Percentiles rank a stretch among this genome's conserved stretches.
Evolutionary conservation across 1,284 basidiomycete species (phyloP).

Genomic region (Marasmius oreades): DNA sequence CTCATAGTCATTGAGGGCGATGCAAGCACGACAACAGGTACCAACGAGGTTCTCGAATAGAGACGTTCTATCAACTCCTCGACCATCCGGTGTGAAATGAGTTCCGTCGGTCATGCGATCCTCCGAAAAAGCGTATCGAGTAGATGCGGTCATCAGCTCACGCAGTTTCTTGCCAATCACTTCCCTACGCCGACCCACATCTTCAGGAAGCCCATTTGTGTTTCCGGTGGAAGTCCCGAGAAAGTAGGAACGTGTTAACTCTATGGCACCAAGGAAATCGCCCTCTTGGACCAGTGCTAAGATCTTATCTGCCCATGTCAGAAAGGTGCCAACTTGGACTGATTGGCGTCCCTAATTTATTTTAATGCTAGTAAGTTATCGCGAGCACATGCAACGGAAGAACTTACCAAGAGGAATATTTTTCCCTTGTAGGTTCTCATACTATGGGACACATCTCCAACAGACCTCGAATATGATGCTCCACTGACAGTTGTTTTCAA

Average conservation of each 20-base stretch:
- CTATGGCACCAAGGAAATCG: conserved; percentile 89
- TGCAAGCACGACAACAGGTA: conserved; percentile 79
- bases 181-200: conserved; percentile 50
- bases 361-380: conserved; percentile 9
- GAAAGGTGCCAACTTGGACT: conserved; percentile 80
- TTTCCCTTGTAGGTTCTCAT: conserved; percentile 85
- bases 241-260: conserved; percentile 83
- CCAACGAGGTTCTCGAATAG: conserved; percentile 88
- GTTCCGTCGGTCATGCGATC: conserved; percentile 90
- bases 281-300: conserved; percentile 81
- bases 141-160: conserved; percentile 85
- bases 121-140: conserved; percentile 90
- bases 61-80: conserved; percentile 88
- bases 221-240: conserved; percentile 83
- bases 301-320: conserved; percentile 96
- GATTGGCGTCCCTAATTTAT: conserved; percentile 61
- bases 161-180: conserved; percentile 77
- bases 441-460: conserved; percentile 66
- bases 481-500: conserved; percentile 45
- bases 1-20: conserved; percentile 76
- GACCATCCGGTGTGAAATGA: conserved; percentile 76
- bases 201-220: conserved; percentile 81
- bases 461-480: conserved; percentile 44
- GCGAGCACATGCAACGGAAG: neutral
- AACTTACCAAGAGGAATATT: conserved; percentile 82